Base-by-base conservation (phyloP, 2,329 filamentous ascomycete species). In the Diaporthe ilicicola region DNA sequence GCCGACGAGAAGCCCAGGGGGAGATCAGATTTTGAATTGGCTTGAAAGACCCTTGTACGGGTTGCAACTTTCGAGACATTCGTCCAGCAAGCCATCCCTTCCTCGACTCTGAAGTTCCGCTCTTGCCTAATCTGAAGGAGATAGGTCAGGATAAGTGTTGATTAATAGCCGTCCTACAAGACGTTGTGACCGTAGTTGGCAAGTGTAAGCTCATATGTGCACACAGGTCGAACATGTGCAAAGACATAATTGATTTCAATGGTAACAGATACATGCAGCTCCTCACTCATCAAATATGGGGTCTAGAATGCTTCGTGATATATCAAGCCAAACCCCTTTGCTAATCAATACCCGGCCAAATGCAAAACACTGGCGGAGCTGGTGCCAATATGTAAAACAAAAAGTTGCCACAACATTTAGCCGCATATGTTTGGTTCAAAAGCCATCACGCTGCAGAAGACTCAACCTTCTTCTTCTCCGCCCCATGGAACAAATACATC, bases 401-500 rank as follows among this genome's bases (percentile, higher is more conserved):
- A 48, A 32, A 15, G n/a, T 6, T 8, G 12, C 4, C 19, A 17
- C n/a, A 48, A 27, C 15, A 29, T n/a, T 1, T 13, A 34, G 50
- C 27, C 10, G 7, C 46, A n/a, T 27, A n/a, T 15, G 1, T 12
- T 24, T n/a, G 1, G 17, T 24, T 17, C 13, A 56, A 54, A 22
- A 67, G 8, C 51, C 72, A 6, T 48, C 62, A 61, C 32, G 70
- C 32, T 39, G 44, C 19, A 12, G 59, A 64, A 9, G 7, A 8
- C n/a, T 37, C 24, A 32, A 54, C 46, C 39, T 70, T 71, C 50
- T 71, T 75, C 74, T 77, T 77, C 22, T 85, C 84, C 0, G 80
- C 75, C 22, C 77, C 71, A 51, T 83, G 83, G 67, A 85, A 84
- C 2, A 84, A 72, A 72, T 82, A 86, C 81, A 86, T 80, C 37